Conservation (phyloP, 495 filamentous ascomycete genomes). For the Pyronema omphalodes region DNA sequence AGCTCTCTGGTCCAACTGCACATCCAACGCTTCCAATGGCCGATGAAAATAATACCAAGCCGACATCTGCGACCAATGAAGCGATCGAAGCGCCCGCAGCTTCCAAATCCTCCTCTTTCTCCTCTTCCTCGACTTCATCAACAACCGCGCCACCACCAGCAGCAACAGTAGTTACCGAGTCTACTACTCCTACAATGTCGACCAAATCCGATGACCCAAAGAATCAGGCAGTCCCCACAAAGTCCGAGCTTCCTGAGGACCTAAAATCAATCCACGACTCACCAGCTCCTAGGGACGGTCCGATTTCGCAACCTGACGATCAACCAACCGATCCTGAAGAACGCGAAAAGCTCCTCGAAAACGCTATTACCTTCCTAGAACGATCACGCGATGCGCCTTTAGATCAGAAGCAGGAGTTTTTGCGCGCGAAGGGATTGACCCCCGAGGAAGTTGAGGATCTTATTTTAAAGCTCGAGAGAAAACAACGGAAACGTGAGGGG, state of each 20-base stretch:
- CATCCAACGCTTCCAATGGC: background rate
- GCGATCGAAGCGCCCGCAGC: background rate
- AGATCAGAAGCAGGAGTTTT: conserved; percentile 58
- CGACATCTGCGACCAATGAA: background rate
- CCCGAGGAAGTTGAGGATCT: conserved; percentile 49
- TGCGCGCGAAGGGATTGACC: conserved; percentile 60
- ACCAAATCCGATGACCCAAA: too few relatives aligned
- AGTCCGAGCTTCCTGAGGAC: conserved; percentile 4
- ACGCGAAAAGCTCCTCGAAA: conserved; percentile 38
- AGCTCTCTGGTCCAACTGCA: too few relatives aligned
- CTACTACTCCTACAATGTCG: background rate
- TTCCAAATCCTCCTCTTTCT: background rate
- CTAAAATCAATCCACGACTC: conserved; percentile 21
- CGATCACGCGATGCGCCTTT: conserved; percentile 49
- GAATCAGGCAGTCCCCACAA: background rate
- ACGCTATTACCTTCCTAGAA: conserved; percentile 62
- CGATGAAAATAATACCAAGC: background rate
- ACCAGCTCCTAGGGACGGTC: conserved; percentile 13
- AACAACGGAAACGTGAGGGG: background rate
- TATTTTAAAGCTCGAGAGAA: background rate
- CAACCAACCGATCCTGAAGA: background rate
- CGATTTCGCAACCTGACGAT: conserved; percentile 10
- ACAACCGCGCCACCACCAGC: background rate
- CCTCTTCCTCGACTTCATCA: background rate
- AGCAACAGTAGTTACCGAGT: conserved; percentile 1